These are phyloP conservation scores for Leccinum truebloodii DNA, from an alignment of 768 basidiomycete species.

Conservation along the genomic window DNA sequence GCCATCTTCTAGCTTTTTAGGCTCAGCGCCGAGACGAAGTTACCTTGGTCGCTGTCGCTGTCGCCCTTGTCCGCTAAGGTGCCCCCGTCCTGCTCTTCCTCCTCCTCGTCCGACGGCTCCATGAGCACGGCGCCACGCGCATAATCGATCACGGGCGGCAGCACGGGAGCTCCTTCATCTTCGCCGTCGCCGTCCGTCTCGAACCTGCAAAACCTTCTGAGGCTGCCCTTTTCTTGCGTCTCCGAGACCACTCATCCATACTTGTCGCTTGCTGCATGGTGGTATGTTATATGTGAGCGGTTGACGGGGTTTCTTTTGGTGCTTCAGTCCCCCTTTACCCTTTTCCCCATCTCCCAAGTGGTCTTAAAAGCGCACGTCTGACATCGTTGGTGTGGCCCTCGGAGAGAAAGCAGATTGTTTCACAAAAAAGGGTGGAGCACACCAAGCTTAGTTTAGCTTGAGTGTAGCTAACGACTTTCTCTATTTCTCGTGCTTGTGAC, in stretches of 20 bases:
- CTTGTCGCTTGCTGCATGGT: constrained; percentile 67
- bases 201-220: constrained; percentile 81
- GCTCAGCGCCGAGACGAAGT: constrained; percentile 44
- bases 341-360: constrained; percentile 59
- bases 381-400: constrained; percentile 37
- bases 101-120: no score
- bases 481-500: no score
- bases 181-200: constrained; percentile 39
- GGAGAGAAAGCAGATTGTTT: background rate
- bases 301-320: background rate
- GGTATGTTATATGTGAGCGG: background rate
- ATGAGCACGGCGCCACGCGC: no score
- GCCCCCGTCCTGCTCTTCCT: no score
- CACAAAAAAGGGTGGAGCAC: background rate
- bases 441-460: background rate
- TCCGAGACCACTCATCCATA: constrained; percentile 75
- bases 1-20: constrained; percentile 10
- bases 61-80: constrained; percentile 41
- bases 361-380: constrained; percentile 85
- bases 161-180: constrained; percentile 9
- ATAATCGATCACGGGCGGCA: constrained; percentile 59
- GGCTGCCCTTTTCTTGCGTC: constrained; percentile 71
- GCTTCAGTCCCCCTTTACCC: constrained; percentile 34
- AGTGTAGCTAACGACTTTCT: background rate
- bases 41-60: constrained; percentile 48